phyloP scores from a whole-genome alignment of 176 grass and related monocot genomes.

The Thalia dealbata region DNA sequence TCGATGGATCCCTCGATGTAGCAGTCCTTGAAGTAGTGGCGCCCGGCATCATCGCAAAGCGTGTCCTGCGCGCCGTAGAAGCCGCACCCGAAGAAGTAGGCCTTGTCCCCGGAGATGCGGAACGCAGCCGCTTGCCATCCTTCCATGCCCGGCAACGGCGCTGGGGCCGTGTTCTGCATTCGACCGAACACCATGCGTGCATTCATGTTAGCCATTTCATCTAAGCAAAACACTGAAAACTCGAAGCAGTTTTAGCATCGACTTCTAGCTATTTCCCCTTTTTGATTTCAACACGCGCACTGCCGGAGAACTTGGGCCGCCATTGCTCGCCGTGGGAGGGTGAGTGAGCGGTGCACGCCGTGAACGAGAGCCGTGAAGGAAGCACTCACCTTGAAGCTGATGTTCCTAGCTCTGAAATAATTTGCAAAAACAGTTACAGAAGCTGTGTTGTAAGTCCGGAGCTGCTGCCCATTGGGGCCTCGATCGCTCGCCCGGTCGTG shows the following conservation, averaged over 20 bases:
- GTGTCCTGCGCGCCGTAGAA: constrained; percentile 99
- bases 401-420: constrained; percentile 96
- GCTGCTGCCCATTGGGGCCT: constrained; percentile 72
- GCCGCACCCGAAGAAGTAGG: constrained; percentile 85
- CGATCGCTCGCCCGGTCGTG: constrained; percentile 81
- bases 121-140: constrained; percentile 90
- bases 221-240: not conserved
- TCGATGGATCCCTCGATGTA: constrained; percentile 92
- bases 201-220: not conserved
- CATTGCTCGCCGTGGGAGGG: not conserved
- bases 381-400: constrained; percentile 95
- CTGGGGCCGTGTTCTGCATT: constrained; percentile 88
- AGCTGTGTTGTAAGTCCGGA: constrained; percentile 92
- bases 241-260: too few species aligned
- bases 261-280: not conserved
- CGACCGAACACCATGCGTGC: not conserved
- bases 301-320: not conserved
- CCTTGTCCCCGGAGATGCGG: constrained; percentile 92
- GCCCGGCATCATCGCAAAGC: constrained; percentile 76
- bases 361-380: not conserved
- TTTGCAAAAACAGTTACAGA: constrained; percentile 85
- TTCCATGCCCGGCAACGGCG: constrained; percentile 71
- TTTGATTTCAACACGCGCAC: not conserved
- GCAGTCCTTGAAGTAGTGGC: constrained; percentile 97
- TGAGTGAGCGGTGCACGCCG: not conserved